Evolutionary conservation across 2,329 filamentous ascomycete species (phyloP), one percentile per base, ranked within the genome.

Genomic region (Colletotrichum lupini): DNA sequence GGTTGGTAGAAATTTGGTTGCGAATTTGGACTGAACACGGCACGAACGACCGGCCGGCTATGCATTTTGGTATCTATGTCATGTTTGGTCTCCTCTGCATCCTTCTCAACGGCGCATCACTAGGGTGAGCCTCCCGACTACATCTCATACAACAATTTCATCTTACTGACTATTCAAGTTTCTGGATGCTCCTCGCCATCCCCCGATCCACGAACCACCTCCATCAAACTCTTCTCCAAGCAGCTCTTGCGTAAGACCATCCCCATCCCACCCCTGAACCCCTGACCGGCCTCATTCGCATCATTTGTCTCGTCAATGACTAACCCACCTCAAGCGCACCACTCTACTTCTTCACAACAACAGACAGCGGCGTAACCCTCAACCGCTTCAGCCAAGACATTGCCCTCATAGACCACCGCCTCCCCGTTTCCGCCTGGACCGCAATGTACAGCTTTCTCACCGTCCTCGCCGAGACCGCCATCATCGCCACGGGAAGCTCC

Each of bases 321-420:
- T 52, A 55, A 26, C 28, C 19, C 22, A 3, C 3, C 5, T 22
- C 5, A 57, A 72, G 68, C 12, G 69, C 65, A 8, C 69, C 69
- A 16, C 22, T 68, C 0, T 57, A 57, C 22, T 83, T 83, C 74
- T 80, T 85, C 55, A 81, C 81, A 0, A 78, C 76, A 5, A 83
- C 82, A 1, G 80, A 83, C 67, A 79, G 77, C 9, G 83, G 82
- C 16, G 75, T 80, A 1, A 79, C 81, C 1, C 79, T 80, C 26
- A 83, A 85, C 62, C 77, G 76, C 64, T 86, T 86, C 74, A 85
- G 83, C 9, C 84, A 86, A 68, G 84, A 85, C 67, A 79, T 85
- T 75, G 81, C 82, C 0, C 77, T 85, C 2, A 79, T 85, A 5
- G 84, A 85, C 63, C 79, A 81, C 3, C 78, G 82, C 32, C 79